Conservation (phyloP, 129 eudicot genomes). For the Apium graveolens region DNA sequence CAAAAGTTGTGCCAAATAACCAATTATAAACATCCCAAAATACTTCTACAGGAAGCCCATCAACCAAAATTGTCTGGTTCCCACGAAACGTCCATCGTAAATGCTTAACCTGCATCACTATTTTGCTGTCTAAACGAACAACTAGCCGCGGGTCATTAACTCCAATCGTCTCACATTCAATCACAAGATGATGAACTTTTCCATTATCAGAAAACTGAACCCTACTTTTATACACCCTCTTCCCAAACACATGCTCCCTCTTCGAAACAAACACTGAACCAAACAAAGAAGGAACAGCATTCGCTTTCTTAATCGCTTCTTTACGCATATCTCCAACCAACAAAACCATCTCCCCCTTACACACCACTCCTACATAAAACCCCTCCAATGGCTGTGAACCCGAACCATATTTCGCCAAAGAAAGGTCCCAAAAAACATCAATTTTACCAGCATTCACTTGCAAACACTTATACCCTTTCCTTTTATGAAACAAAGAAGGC, state of each 20-base stretch:
- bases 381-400: conserved; percentile 74
- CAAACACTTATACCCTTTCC: conserved; percentile 55
- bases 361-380: conserved; percentile 51
- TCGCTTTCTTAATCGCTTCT: conserved; percentile 56
- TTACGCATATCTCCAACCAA: conserved; percentile 70
- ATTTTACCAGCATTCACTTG: conserved; percentile 42
- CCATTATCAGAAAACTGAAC: conserved; percentile 66
- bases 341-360: conserved; percentile 47
- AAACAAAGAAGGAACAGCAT: conserved; percentile 27
- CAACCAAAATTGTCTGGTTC: conserved; percentile 49
- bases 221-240: conserved; percentile 45
- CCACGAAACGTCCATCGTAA: conserved; percentile 77
- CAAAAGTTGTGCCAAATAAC: conserved; percentile 52
- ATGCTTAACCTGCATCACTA: conserved; percentile 66
- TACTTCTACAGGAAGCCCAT: conserved; percentile 72
- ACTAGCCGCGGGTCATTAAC: conserved; percentile 46
- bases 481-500: conserved; percentile 61
- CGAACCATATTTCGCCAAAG: conserved; percentile 59
- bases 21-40: conserved; percentile 86
- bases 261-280: conserved; percentile 40
- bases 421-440: conserved; percentile 74
- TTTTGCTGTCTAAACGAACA: conserved; percentile 48
- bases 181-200: conserved; percentile 46
- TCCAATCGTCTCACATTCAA: conserved; percentile 56
- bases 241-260: conserved; percentile 71